Base-by-base conservation (phyloP, 345 rosid genomes). In the Aquilaria yunnanensis region DNA sequence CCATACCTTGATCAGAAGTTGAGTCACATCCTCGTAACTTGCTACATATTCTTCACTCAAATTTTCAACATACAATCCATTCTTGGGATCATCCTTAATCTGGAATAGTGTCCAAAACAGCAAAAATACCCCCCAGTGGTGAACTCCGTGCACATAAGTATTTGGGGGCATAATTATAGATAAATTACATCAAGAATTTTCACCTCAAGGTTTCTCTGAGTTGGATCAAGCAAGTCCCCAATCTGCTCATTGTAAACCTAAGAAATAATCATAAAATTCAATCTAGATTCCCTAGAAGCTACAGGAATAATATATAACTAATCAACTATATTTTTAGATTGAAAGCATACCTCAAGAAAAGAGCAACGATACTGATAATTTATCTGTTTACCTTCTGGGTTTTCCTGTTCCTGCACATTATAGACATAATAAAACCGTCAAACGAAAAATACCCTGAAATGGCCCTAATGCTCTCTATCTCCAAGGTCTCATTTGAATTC, bases 331-430 rank as follows among this genome's bases (percentile, higher is more conserved):
- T 57, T 4, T 7, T 59, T 51, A 43, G 7, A 45, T 46, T 47
- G 56, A 50, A 58, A 54, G 9, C 58, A 67, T 56, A 94, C 99
- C 97, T 94, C 99, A 32, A 94, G 92, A 72, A 94, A 94, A 52
- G 99, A 94, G 67, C 99, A 94, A 64, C 97, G 92, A 53, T 96
- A 94, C 80, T 94, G 99, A 67, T 80, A 88, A 71, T 90, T 94
- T 7, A 80, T 76, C 66, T 82, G 88, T 67, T 86, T 89, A 54
- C 87, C 85, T 61, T 80, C 83, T 0, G 82, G 77, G 70, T 75
- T 83, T 57, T 81, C 85, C 74, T 78, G 85, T 74, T 88, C 88
- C 99, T 94, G 59, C 60, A 80, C 57, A 56, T 12, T 14, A 47
- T 71, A 55, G 47, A 50, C 63, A 33, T 61, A 60, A 57, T 1